Conservation (phyloP, 345 rosid species). For the Laguncularia racemosa region DNA sequence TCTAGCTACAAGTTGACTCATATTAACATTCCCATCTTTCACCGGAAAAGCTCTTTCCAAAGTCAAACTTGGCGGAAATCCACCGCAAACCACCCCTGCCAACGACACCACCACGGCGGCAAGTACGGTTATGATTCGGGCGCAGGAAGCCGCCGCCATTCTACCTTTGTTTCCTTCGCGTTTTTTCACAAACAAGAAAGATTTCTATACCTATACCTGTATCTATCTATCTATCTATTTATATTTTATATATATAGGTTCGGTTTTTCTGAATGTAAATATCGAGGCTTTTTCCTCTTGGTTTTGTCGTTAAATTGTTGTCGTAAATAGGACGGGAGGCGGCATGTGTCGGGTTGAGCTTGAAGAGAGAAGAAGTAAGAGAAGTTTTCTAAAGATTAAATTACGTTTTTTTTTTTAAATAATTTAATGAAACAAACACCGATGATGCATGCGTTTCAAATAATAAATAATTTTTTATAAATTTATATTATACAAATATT, state of each 20-base stretch:
- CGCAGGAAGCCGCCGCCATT: constrained; percentile 11
- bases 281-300: too few relatives aligned
- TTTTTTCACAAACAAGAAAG: neutral
- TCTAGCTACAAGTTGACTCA: constrained; percentile 53
- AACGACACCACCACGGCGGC: constrained; percentile 11
- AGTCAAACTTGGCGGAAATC: constrained; percentile 20
- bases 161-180: neutral
- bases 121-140: constrained; percentile 7
- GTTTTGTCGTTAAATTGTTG: too few relatives aligned
- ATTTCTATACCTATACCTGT: too few relatives aligned
- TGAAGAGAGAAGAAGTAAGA: neutral
- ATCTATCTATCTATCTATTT: too few relatives aligned
- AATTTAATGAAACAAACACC: too few relatives aligned
- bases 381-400: constrained; percentile 6
- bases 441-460: too few relatives aligned
- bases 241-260: too few relatives aligned
- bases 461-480: too few relatives aligned
- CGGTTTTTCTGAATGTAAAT: too few relatives aligned
- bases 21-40: constrained; percentile 33
- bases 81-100: constrained; percentile 20
- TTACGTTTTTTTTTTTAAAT: neutral
- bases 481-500: too few relatives aligned
- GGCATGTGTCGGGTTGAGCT: neutral
- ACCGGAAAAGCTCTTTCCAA: constrained; percentile 49
- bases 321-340: too few relatives aligned